Evolutionary conservation across 805 yeast species (phyloP), one percentile per base, ranked within the genome.

Genomic region (Ogataea angusta): DNA sequence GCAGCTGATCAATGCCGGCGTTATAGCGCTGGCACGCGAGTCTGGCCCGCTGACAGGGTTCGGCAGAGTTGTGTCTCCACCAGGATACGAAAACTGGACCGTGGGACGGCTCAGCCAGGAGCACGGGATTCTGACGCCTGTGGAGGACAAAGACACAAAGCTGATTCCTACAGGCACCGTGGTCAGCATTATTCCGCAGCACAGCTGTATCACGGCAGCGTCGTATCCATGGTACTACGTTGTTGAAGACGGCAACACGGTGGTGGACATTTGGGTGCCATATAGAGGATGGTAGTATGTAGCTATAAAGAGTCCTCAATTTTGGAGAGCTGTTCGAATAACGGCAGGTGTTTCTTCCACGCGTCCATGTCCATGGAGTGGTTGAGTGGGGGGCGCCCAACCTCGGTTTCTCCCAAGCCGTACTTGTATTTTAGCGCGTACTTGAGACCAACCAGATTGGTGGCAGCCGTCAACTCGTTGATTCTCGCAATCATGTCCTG

Each of bases 21-120:
- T 78, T 2, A 66, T 85, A 44, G 80, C 85, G 1, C 56, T 85
- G 45, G 76, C 85, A 1, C 69, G 85, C 54, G 95, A 85, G 56
- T 60, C 66, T 3, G 77, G 85, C 1, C 76, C 80, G 1, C 52
- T 68, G 14, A 75, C 78, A 13, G 91, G 91, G 0, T 71, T 61
- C 54, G 91, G 90, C 3, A 52, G 59, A n/a, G 21, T 63, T 9
- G 23, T 29, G 10, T 43, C 45, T 4, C 72, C 74, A 1, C 49
- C 61, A 10, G 65, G 66, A 1, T 75, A 67, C 51, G 75, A 71
- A 6, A 64, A 70, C 32, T 85, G 90, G 90, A 59, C 62, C 34
- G 77, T 85, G 10, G 84, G 78, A 25, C 69, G 89, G 49, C 60
- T 85, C 34, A 77, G 85, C 41, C 93, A 85, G 58, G 95, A 85